Evolutionary conservation across 495 filamentous ascomycete species (phyloP), one percentile per base, ranked within the genome.

Genomic region (Opeltia flavorubescens): DNA sequence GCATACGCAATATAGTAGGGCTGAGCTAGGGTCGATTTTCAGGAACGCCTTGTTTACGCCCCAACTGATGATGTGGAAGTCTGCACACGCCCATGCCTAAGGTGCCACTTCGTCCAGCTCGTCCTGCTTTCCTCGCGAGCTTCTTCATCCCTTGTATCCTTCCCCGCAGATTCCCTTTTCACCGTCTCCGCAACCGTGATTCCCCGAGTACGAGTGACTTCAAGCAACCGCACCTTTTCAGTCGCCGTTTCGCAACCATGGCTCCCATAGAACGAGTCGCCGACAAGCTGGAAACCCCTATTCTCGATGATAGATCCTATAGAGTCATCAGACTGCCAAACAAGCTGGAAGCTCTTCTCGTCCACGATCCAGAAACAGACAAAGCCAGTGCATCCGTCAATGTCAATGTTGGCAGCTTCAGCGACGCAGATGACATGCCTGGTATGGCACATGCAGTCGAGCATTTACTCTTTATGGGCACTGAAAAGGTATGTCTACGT

Each of bases 391-490:
- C 88, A 18, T 85, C 89, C 27, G 75, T 95, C 59, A 93, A 95
- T 62, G 87, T 96, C 58, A 88, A 94, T 65, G 91, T 93, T 7
- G 91, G 91, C 25, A 94, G 83, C 63, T 96, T 94, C 64, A 91
- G 85, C 57, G 91, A 99, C 57, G 72, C 78, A 52, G 78, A 84
- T 59, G 82, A 87, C 54, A 83, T 96, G 77, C 87, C 86, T n/a
- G 93, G 89, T 26, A 84, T 87, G 72, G 86, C 84, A 9, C 89
- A 95, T 66, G 85, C 84, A 1, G 83, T 94, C 33, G 88, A 95
- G 62, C 78, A 95, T 75, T 68, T 95, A 56, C 67, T 96, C 7
- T 99, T 99, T 68, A 96, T 99, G 93, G 91, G 91, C 33, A 99
- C 91, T 8, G 78, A 94, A 64, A 98, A 98, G 73, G 82, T 84